Evolutionary conservation across 352 stramenopile genomes (phyloP).

Genomic region (Pythium oligandrum): DNA sequence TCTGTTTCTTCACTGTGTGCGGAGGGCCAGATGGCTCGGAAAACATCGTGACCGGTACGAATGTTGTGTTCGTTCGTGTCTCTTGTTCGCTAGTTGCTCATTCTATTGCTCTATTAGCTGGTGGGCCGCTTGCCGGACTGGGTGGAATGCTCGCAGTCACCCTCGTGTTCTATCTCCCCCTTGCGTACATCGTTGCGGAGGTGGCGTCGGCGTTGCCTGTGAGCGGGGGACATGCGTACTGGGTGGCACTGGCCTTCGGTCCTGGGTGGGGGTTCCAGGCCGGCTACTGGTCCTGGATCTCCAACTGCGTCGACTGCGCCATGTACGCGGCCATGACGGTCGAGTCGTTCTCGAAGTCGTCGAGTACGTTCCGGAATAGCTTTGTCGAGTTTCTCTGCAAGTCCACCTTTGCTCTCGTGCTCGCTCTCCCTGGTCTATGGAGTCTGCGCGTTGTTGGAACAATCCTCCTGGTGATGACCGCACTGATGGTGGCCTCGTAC

Average conservation of each 20-base stretch:
- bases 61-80: neutral
- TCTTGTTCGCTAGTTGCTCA: neutral
- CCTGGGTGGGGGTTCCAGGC: slow-evolving; percentile 67
- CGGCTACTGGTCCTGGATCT: slow-evolving; percentile 80
- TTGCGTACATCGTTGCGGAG: slow-evolving; percentile 45
- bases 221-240: slow-evolving; percentile 54
- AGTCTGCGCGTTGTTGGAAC: slow-evolving; percentile 35
- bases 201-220: slow-evolving; percentile 42
- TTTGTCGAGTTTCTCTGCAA: slow-evolving; percentile 39
- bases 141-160: slow-evolving; percentile 29
- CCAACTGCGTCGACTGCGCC: slow-evolving; percentile 71
- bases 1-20: slow-evolving; percentile 52
- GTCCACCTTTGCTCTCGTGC: slow-evolving; percentile 36
- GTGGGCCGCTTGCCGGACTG: slow-evolving; percentile 34
- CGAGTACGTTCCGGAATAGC: slow-evolving; percentile 16
- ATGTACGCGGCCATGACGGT: slow-evolving; percentile 59
- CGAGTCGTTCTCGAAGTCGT: slow-evolving; percentile 14
- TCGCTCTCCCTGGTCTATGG: slow-evolving; percentile 43
- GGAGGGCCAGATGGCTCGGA: slow-evolving; percentile 43
- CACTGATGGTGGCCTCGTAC: slow-evolving; percentile 35
- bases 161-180: slow-evolving; percentile 42
- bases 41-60: slow-evolving; percentile 27
- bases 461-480: slow-evolving; percentile 21
- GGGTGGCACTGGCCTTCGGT: slow-evolving; percentile 62
- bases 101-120: slow-evolving; percentile 13